phyloP scores from a whole-genome alignment of 805 yeast genomes.

The Wickerhamomyces chambardii region DNA sequence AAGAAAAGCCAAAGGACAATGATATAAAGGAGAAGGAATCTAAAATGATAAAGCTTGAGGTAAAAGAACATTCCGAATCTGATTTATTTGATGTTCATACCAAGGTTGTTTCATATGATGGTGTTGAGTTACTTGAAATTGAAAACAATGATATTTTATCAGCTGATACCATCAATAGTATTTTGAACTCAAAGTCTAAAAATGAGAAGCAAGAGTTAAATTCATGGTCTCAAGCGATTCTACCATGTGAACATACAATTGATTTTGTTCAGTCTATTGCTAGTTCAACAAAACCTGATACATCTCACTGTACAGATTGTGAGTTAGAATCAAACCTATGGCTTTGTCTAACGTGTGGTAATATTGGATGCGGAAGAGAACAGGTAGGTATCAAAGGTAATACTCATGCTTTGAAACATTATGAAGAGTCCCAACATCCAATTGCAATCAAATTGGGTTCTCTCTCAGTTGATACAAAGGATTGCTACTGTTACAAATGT shows the following conservation, averaged over 20 bases:
- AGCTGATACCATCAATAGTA: constrained; percentile 26
- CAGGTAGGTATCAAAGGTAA: constrained; percentile 95
- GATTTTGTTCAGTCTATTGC: constrained; percentile 32
- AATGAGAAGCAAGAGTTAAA: constrained; percentile 59
- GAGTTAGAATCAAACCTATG: constrained; percentile 73
- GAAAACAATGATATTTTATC: constrained; percentile 22
- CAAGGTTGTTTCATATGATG: constrained; percentile 3
- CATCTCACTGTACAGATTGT: constrained; percentile 45
- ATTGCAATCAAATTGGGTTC: constrained; percentile 91
- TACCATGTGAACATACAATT: constrained; percentile 70
- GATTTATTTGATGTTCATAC: constrained; percentile 46
- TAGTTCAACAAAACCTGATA: constrained; percentile 22
- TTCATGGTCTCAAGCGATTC: constrained; percentile 87
- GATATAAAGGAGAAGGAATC: constrained; percentile 19
- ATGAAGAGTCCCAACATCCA: constrained; percentile 50
- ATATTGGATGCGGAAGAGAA: constrained; percentile 88
- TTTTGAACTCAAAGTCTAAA: constrained; percentile 51
- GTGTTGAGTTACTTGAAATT: constrained; percentile 15
- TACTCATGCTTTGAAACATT: constrained; percentile 81
- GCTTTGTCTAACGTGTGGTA: constrained; percentile 89
- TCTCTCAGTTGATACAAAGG: constrained; percentile 69
- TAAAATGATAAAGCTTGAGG: constrained; percentile 59
- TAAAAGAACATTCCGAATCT: constrained; percentile 52
- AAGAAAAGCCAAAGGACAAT: constrained; percentile 28
- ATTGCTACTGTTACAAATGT: constrained; percentile 82